Evolutionary conservation across 2,329 filamentous ascomycete species (phyloP).

Genomic region (Metarhizium sp.): DNA sequence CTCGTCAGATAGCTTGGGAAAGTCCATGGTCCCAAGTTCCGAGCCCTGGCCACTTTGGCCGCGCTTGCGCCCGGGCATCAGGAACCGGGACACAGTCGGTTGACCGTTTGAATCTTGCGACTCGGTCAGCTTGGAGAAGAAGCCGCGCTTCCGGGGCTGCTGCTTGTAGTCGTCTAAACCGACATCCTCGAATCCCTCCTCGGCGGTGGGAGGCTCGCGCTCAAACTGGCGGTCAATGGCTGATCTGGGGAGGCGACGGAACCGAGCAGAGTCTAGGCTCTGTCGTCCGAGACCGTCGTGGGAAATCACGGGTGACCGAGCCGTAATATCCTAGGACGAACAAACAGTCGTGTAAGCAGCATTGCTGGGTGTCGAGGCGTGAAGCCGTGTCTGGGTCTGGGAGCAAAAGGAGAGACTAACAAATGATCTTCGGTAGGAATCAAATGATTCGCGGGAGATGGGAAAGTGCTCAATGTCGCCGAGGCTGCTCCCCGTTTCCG

Average conservation of each 20-base stretch:
- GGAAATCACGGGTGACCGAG: constrained; percentile 64
- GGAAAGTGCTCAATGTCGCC: constrained; percentile 87
- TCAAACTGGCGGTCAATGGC: constrained; percentile 50
- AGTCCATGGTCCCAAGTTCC: constrained; percentile 58
- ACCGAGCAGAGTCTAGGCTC: constrained; percentile 68
- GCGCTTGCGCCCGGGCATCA: constrained; percentile 62
- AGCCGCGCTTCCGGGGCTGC: constrained; percentile 47
- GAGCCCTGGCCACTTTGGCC: constrained; percentile 56
- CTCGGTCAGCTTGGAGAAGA: constrained; percentile 72
- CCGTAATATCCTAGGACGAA: constrained; percentile 96
- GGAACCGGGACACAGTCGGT: constrained; percentile 46
- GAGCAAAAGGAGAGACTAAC: constrained; percentile 42
- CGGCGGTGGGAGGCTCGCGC: constrained; percentile 54
- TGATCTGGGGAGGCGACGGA: constrained; percentile 52
- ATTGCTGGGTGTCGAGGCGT: background rate
- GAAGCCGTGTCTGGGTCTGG: background rate
- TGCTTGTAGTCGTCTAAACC: constrained; percentile 67
- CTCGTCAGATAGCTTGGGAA: constrained; percentile 17
- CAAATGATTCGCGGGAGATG: constrained; percentile 93
- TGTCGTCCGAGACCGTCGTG: constrained; percentile 57
- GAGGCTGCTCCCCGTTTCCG: constrained; percentile 50
- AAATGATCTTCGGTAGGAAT: constrained; percentile 92
- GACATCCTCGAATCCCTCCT: constrained; percentile 85
- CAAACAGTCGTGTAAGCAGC: constrained; percentile 10
- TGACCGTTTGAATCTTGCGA: constrained; percentile 27